These are phyloP conservation scores for Blumeriella jaapii DNA, from an alignment of 2,329 filamentous ascomycete species.

Conservation along the genomic window DNA sequence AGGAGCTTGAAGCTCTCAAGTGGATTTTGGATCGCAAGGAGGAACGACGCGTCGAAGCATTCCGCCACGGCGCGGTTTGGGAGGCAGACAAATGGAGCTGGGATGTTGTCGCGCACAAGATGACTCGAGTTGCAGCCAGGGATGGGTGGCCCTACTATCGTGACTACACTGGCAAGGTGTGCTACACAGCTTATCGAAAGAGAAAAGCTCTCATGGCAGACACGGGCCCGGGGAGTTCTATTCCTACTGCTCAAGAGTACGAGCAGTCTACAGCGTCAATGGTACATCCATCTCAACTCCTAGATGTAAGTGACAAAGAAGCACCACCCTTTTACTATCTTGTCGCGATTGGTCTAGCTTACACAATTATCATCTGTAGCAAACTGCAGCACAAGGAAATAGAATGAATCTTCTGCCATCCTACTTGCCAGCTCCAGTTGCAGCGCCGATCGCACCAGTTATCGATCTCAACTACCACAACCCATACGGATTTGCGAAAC, in stretches of 20 bases:
- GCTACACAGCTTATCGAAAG: neutral
- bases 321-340: too few relatives aligned
- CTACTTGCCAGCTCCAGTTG: too few relatives aligned
- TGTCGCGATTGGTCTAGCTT: too few relatives aligned
- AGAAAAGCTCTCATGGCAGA: conserved; percentile 1
- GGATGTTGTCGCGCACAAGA: conserved; percentile 1
- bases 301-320: too few relatives aligned
- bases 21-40: conserved; percentile 1
- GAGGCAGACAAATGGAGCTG: conserved; percentile 1
- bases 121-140: conserved; percentile 2
- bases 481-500: too few relatives aligned
- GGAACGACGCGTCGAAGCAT: neutral
- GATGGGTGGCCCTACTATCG: neutral
- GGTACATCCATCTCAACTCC: too few relatives aligned
- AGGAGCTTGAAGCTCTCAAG: neutral
- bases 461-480: too few relatives aligned
- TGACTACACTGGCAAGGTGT: neutral
- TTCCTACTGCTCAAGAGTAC: neutral
- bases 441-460: too few relatives aligned
- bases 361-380: too few relatives aligned
- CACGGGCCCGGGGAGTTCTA: too few relatives aligned
- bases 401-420: too few relatives aligned
- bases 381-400: too few relatives aligned
- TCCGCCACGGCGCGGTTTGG: neutral
- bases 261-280: neutral